These are phyloP conservation scores for Pythium aristosporum DNA, from an alignment of 352 stramenopile genomes.

Conservation along the genomic window DNA sequence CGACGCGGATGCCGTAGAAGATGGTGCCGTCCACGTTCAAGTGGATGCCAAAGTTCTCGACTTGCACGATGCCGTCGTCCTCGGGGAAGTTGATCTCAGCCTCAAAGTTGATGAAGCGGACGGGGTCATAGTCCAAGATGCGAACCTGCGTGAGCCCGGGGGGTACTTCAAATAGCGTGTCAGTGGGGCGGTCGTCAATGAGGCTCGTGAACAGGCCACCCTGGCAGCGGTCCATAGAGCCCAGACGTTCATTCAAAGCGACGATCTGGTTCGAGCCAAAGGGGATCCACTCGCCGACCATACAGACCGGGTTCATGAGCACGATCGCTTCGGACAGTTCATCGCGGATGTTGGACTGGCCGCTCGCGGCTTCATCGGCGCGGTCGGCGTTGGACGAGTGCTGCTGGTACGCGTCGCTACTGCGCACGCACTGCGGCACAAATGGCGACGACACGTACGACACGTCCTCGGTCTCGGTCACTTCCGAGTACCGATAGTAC, in stretches of 20 bases:
- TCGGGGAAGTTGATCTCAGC: constrained; percentile 95
- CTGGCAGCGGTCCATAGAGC: constrained; percentile 93
- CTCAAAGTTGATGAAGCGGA: constrained; percentile 97
- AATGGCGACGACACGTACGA: constrained; percentile 95
- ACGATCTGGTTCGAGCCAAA: constrained; percentile 97
- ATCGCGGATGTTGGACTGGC: constrained; percentile 88
- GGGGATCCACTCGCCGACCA: constrained; percentile 96
- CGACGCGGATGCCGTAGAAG: constrained; percentile 83
- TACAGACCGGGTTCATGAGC: constrained; percentile 92
- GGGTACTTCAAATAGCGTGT: constrained; percentile 79
- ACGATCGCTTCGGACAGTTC: constrained; percentile 93
- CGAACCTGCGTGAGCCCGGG: constrained; percentile 92
- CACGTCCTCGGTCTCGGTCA: constrained; percentile 95
- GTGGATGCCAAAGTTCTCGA: constrained; percentile 94
- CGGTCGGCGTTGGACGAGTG: constrained; percentile 92
- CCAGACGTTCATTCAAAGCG: constrained; percentile 94
- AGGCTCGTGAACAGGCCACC: constrained; percentile 93
- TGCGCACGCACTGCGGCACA: constrained; percentile 92
- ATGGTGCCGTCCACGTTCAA: constrained; percentile 68
- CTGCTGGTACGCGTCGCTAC: constrained; percentile 66
- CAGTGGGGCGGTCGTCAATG: constrained; percentile 79
- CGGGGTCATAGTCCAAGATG: constrained; percentile 96
- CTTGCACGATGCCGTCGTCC: constrained; percentile 91
- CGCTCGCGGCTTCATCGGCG: constrained; percentile 79
- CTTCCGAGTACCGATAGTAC: constrained; percentile 90